phyloP scores from a whole-genome alignment of 2,329 filamentous ascomycete genomes.

The Exophiala oligosperma region DNA sequence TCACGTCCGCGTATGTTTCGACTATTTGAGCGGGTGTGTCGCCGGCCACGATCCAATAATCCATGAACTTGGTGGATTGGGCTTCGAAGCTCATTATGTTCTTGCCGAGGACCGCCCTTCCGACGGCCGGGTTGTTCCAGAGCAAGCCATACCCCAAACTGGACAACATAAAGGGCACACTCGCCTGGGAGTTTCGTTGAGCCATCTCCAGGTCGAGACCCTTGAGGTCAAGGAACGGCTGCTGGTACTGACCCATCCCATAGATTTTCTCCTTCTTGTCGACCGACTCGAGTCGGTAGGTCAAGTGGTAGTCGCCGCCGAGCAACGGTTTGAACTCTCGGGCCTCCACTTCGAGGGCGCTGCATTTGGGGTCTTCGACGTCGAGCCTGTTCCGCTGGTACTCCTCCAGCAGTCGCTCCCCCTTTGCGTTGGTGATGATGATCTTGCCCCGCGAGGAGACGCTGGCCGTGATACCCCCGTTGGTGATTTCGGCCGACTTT shows the following conservation, averaged over 20 bases:
- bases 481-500: constrained; percentile 29
- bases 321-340: constrained; percentile 58
- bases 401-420: constrained; percentile 53
- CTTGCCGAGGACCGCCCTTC: constrained; percentile 60
- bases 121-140: constrained; percentile 67
- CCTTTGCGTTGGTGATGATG: constrained; percentile 45
- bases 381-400: constrained; percentile 54
- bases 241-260: constrained; percentile 70
- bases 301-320: constrained; percentile 57
- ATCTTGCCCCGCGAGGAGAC: constrained; percentile 53
- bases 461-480: constrained; percentile 51
- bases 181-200: constrained; percentile 67
- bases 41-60: constrained; percentile 65
- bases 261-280: constrained; percentile 60
- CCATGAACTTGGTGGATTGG: constrained; percentile 56
- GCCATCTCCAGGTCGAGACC: constrained; percentile 64
- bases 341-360: constrained; percentile 56
- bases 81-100: constrained; percentile 65
- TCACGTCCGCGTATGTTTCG: constrained; percentile 56
- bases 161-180: constrained; percentile 62
- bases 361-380: constrained; percentile 58
- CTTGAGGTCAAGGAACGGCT: constrained; percentile 63
- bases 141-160: constrained; percentile 63
- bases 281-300: constrained; percentile 59
- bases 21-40: constrained; percentile 58